Evolutionary conservation across 441 rosid species (phyloP), one percentile per base, ranked within the genome.

Genomic region (Gossypium gossypioides): DNA sequence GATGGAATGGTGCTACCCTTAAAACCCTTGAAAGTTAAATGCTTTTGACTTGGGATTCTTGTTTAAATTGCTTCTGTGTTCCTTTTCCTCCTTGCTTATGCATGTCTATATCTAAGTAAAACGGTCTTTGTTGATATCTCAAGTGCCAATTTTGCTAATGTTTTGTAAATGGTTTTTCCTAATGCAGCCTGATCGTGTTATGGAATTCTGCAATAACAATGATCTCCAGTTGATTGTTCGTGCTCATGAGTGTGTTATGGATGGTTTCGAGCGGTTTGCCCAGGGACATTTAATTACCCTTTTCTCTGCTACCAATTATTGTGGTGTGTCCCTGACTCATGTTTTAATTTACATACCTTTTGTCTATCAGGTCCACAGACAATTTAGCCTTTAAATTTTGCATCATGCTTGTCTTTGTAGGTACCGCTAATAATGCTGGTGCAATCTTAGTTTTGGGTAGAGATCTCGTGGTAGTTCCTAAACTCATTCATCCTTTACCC

Each of bases 171-270:
- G 52, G 40, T 72, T 19, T 79, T 76, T 76, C 42, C 13, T 74
- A 3, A 74, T 56, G 79, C 91, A 95, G 99, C 99, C 99, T 44
- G 99, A 95, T 80, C 94, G 97, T 72, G 99, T 95, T 34, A 92
- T 95, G 99, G 99, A 95, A 77, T 95, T 95, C 75, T 95, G 99
- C 83, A 92, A 86, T 74, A 95, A 95, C 87, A 95, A 95, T 76
- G 99, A 95, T 81, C 97, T 95, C 68, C 97, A 95, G 80, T 79
- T 95, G 84, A 95, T 95, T 78, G 98, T 95, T 21, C 94, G 99
- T 61, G 99, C 97, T 25, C 99, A 95, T 72, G 99, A 95, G 84
- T 95, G 98, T 46, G 99, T 95, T 77, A 95, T 95, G 99, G 99
- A 95, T 70, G 99, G 99, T 46, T 95, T 95, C 62, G 98, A 92